phyloP scores from a whole-genome alignment of 1,284 basidiomycete genomes.

The Microbotryum violaceum region DNA sequence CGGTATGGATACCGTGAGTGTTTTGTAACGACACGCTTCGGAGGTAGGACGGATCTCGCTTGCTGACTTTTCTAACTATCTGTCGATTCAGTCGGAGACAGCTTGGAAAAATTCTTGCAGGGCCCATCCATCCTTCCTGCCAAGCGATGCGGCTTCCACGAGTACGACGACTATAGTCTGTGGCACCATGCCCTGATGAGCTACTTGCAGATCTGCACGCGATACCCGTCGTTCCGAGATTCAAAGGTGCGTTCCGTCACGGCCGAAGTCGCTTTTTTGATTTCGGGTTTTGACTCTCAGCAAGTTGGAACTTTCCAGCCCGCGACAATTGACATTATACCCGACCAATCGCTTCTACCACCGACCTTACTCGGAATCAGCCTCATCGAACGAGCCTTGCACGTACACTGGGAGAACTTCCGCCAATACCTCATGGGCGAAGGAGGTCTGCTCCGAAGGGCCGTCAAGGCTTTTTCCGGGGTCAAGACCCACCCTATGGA shows the following conservation, averaged over 20 bases:
- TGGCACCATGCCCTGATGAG: constrained; percentile 25
- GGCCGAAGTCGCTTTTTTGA: neutral
- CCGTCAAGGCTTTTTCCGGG: constrained; percentile 19
- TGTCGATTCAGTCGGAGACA: constrained; percentile 7
- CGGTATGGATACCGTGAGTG: constrained; percentile 8
- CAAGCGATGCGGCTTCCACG: constrained; percentile 13
- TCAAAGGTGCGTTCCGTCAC: constrained; percentile 11
- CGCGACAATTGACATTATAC: constrained; percentile 14
- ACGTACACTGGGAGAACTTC: constrained; percentile 21
- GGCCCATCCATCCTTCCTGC: constrained; percentile 14
- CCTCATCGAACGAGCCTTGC: constrained; percentile 18
- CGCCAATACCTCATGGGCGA: constrained; percentile 15
- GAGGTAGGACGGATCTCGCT: too few relatives aligned
- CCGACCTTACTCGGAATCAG: constrained; percentile 16
- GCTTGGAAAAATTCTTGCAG: constrained; percentile 13
- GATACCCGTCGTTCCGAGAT: constrained; percentile 19
- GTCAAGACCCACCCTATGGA: constrained; percentile 15
- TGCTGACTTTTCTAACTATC: neutral
- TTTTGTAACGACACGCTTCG: too few relatives aligned
- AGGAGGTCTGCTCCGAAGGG: constrained; percentile 20
- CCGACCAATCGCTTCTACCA: constrained; percentile 17
- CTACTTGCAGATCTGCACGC: constrained; percentile 24
- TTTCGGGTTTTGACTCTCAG: neutral
- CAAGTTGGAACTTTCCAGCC: neutral
- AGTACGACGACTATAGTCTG: constrained; percentile 18